A percentile compares a stretch with the other conserved stretches of the same genome.
Conservation (phyloP, 768 basidiomycete species). For the Mycena venus region DNA sequence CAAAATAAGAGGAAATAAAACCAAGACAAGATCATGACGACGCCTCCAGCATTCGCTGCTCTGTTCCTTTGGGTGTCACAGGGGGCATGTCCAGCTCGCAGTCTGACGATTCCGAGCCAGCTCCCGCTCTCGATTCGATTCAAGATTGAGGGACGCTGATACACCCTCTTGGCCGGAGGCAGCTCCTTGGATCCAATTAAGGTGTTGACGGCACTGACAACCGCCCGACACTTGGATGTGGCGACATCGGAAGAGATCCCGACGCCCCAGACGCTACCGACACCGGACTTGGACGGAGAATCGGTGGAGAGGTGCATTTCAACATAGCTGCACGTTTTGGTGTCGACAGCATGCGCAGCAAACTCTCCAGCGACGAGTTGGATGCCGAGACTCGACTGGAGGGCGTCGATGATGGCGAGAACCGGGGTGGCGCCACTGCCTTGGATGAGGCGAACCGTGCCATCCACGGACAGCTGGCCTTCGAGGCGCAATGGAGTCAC, state of each 20-base stretch:
- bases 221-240: constrained; percentile 78
- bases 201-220: constrained; percentile 79
- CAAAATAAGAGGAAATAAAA: neutral
- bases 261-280: constrained; percentile 73
- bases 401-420: constrained; percentile 82
- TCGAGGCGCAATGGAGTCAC: constrained; percentile 62
- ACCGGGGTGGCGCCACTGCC: constrained; percentile 88
- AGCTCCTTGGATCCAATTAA: constrained; percentile 67
- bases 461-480: constrained; percentile 78
- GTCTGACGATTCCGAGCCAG: constrained; percentile 6
- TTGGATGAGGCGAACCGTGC: constrained; percentile 70
- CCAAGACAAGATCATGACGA: neutral
- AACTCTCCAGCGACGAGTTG: constrained; percentile 80
- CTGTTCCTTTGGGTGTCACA: neutral
- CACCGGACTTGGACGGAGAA: constrained; percentile 66
- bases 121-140: neutral
- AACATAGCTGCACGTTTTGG: constrained; percentile 82
- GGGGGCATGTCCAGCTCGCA: constrained; percentile 7
- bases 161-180: constrained; percentile 50
- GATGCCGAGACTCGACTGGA: constrained; percentile 73
- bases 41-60: constrained; percentile 1
- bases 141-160: constrained; percentile 5
- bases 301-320: constrained; percentile 71
- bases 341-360: constrained; percentile 75
- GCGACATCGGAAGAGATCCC: constrained; percentile 82